These are phyloP conservation scores for Pestalotiopsis sp. DNA, from an alignment of 2,329 filamentous ascomycete species.

Conservation along the genomic window DNA sequence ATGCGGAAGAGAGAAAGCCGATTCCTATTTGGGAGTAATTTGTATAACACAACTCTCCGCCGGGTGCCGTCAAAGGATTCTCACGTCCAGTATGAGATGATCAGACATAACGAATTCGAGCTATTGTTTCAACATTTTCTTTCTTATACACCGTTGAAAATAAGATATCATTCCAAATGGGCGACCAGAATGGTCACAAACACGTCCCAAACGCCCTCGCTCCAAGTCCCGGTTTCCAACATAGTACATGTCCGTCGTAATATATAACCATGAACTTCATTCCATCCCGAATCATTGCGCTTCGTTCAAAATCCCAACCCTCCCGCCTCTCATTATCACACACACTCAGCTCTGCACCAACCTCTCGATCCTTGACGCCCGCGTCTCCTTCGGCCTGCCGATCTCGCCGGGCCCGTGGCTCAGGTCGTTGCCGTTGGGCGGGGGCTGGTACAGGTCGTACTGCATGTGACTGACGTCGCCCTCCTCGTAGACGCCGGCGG, in stretches of 20 bases:
- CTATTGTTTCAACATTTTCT: no score
- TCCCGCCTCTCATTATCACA: not conserved
- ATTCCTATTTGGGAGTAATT: no score
- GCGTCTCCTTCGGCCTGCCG: not conserved
- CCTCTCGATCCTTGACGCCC: not conserved
- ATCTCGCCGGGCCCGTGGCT: slow-evolving; percentile 2
- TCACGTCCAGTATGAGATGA: no score
- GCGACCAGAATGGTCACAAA: not conserved
- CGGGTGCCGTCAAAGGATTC: no score
- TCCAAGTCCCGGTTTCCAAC: not conserved
- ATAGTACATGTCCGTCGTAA: not conserved
- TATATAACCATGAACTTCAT: not conserved
- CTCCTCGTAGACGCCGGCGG: not conserved
- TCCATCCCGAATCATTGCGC: not conserved
- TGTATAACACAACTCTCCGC: no score
- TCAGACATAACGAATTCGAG: no score
- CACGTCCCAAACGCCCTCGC: not conserved
- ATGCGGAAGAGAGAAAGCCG: no score
- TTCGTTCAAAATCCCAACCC: no score
- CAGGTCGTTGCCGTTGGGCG: not conserved
- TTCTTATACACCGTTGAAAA: no score
- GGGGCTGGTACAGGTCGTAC: slow-evolving; percentile 2
- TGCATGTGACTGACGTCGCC: slow-evolving; percentile 4
- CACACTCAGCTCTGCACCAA: not conserved
- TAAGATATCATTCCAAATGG: not conserved